A percentile compares a stretch with the other conserved stretches of the same genome.
Evolutionary conservation across 2,329 filamentous ascomycete genomes (phyloP).

Genomic region (Clarireedia hainanense): DNA sequence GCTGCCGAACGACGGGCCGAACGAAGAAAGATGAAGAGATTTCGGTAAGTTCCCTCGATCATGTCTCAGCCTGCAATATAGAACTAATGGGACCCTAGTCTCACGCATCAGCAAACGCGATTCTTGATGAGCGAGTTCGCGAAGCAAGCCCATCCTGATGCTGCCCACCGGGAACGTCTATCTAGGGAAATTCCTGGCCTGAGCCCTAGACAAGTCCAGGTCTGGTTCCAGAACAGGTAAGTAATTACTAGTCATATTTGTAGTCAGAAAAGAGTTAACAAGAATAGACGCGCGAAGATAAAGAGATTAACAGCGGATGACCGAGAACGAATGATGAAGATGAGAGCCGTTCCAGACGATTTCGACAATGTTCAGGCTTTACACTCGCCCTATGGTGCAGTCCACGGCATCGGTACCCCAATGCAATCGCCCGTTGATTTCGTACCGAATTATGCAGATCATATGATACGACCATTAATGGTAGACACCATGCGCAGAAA

Average conservation of each 20-base stretch:
- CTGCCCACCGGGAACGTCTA: constrained; percentile 77
- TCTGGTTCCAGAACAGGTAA: constrained; percentile 98
- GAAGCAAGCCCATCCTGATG: constrained; percentile 89
- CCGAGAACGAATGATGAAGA: constrained; percentile 63
- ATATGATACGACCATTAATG: constrained; percentile 53
- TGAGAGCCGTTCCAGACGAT: constrained; percentile 62
- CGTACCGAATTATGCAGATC: constrained; percentile 44
- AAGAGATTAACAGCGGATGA: constrained; percentile 65
- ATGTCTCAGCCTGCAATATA: constrained; percentile 1
- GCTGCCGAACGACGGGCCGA: constrained; percentile 50
- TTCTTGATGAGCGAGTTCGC: constrained; percentile 97
- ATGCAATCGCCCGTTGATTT: constrained; percentile 30
- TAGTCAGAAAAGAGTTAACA: background rate
- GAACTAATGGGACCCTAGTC: constrained; percentile 44
- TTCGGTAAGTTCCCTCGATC: constrained; percentile 46
- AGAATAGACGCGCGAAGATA: constrained; percentile 58
- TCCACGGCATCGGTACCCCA: constrained; percentile 28
- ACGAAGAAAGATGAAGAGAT: constrained; percentile 67
- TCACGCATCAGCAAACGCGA: constrained; percentile 94
- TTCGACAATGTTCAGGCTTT: constrained; percentile 64
- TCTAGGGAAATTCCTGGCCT: constrained; percentile 86
- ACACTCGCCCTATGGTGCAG: constrained; percentile 57
- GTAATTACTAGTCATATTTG: constrained; percentile 22
- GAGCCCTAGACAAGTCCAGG: constrained; percentile 87
- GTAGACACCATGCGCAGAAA: constrained; percentile 57